These are phyloP conservation scores for Sporothrix humicola DNA, from an alignment of 2,329 filamentous ascomycete genomes.

Conservation along the genomic window DNA sequence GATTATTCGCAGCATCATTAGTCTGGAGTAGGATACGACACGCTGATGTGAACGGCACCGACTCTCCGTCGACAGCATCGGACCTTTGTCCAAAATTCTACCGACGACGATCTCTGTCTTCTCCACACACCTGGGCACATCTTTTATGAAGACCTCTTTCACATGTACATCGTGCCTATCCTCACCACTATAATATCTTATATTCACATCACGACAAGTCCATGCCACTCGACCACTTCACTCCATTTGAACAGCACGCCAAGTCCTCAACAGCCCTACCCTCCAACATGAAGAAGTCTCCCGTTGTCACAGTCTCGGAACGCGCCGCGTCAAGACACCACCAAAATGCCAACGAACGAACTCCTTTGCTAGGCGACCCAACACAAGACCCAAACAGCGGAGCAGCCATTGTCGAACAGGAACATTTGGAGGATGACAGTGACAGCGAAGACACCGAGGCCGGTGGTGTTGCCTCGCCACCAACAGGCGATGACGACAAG, in stretches of 20 bases:
- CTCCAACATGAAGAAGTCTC: not conserved
- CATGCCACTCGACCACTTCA: not conserved
- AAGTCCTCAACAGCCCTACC: not conserved
- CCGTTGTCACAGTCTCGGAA: not conserved
- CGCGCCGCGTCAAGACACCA: not conserved
- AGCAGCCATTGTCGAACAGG: not conserved
- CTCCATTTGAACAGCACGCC: not conserved
- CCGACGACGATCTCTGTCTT: not conserved
- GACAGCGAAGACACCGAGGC: not conserved
- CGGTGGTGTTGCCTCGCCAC: not conserved
- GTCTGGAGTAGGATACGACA: not conserved
- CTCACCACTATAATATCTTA: not conserved
- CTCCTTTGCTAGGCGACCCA: not conserved
- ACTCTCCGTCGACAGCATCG: not conserved
- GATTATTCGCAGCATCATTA: not conserved
- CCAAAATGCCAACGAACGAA: conserved; percentile 3
- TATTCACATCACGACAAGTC: not conserved
- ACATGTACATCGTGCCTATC: not conserved
- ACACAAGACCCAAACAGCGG: conserved; percentile 15
- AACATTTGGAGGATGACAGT: not conserved
- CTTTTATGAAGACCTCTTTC: not conserved
- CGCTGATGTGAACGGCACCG: not conserved
- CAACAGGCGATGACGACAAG: not conserved
- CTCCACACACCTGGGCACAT: not conserved
- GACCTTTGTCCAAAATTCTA: not conserved